Percentiles rank a stretch among this genome's conserved stretches.
Evolutionary conservation across 225 moss, liverwort and hornwort species (phyloP).

Genomic region (Bryum argenteum): DNA sequence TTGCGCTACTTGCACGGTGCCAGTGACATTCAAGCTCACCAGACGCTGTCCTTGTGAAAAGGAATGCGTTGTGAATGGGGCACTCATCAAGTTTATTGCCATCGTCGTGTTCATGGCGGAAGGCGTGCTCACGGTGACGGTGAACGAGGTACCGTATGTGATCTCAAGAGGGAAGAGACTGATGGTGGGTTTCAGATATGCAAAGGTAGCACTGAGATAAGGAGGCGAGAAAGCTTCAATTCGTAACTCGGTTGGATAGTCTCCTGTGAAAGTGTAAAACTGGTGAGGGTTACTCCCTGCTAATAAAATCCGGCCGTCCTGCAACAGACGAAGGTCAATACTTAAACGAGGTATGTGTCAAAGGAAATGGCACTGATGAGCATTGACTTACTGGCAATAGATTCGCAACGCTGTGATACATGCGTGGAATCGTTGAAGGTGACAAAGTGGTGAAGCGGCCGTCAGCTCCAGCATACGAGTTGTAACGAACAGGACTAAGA

Average conservation of each 20-base stretch:
- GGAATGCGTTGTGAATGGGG: slow-evolving; percentile 63
- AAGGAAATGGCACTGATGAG: neutral
- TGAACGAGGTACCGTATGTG: slow-evolving; percentile 46
- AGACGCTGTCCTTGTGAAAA: slow-evolving; percentile 74
- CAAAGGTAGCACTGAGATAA: slow-evolving; percentile 36
- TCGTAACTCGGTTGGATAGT: slow-evolving; percentile 62
- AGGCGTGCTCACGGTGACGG: slow-evolving; percentile 39
- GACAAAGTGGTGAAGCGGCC: slow-evolving; percentile 52
- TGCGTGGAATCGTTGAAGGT: slow-evolving; percentile 51
- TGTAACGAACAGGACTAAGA: slow-evolving; percentile 57
- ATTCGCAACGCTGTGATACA: slow-evolving; percentile 68
- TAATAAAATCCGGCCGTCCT: slow-evolving; percentile 45
- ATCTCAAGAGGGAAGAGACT: slow-evolving; percentile 32
- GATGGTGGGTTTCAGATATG: slow-evolving; percentile 32
- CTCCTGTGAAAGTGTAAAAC: slow-evolving; percentile 48
- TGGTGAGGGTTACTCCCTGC: slow-evolving; percentile 60
- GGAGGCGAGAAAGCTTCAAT: slow-evolving; percentile 61
- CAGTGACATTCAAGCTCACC: slow-evolving; percentile 33
- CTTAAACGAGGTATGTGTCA: neutral
- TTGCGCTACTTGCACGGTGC: slow-evolving; percentile 31
- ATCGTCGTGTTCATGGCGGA: slow-evolving; percentile 28
- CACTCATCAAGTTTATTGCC: slow-evolving; percentile 50
- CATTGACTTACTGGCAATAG: slow-evolving; percentile 45
- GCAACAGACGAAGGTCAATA: neutral
- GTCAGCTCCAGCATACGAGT: slow-evolving; percentile 32